Evolutionary conservation across 129 eudicot genomes (phyloP), one percentile per base, ranked within the genome.

Genomic region (Apium graveolens): DNA sequence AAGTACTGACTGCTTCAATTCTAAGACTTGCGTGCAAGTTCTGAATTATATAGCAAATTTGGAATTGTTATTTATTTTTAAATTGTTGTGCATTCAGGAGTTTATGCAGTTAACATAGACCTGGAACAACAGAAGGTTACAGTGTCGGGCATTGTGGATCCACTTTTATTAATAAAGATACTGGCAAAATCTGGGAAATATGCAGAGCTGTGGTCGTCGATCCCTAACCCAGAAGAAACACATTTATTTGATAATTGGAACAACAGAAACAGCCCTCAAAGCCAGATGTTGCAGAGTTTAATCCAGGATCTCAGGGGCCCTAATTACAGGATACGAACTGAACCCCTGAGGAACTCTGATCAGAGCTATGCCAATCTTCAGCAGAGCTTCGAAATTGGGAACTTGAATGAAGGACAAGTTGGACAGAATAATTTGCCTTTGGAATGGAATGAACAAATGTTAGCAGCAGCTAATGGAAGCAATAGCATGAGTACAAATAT

Each of bases 141-240:
- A 60, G 97, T 93, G 35, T 77, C 84, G 63, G 98, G 98, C 53
- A 85, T 75, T 78, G 89, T 89, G 24, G 98, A 91, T 82, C 51
- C 89, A 20, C 80, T 84, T 55, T 81, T 83, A 39, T 43, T 93
- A 70, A 89, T 91, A 71, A 91, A 85, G 69, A 93, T 85, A 76
- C 75, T 93, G 80, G 76, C 70, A 12, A 93, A 87, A 80, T 87
- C 92, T 75, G 95, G 98, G 0, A 93, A 93, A 81, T 78, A 88
- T 86, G 96, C 97, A 44, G 86, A 90, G 73, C 72, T 92, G 45
- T 87, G 90, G 88, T 72, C 90, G 41, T 44, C 87, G 62, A 80
- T 76, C 80, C 82, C 74, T 49, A 84, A 78, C 57, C 81, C 87
- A 49, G 79, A 83, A 14, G 48, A 43, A 44, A 34, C 71, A 42